Evolutionary conservation across 495 filamentous ascomycete genomes (phyloP), one percentile per base, ranked within the genome.

Genomic region (Xylaria nigripes): DNA sequence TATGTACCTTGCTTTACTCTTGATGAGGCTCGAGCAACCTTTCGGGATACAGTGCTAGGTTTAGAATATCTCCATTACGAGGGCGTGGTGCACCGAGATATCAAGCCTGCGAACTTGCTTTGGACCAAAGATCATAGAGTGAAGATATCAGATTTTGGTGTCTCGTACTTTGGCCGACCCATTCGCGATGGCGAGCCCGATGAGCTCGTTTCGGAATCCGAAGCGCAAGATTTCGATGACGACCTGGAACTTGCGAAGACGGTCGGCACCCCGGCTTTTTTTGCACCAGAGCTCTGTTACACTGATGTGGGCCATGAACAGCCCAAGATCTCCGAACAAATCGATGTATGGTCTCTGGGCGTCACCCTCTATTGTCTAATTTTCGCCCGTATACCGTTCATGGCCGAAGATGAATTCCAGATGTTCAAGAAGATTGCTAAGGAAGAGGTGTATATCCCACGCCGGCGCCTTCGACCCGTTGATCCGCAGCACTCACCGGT

Each of bases 61-160:
- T 70, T 99, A 23, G 94, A 97, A 63, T 97, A 96, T 65, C 78
- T 99, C 6, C 93, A 99, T 61, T 97, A 89, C 61, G 88, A 97
- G 70, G 90, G 90, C 27, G 92, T 99, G 41, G 90, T 97, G 41
- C 93, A 99, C 65, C 87, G 93, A 27, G 93, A 99, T 66, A 99
- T 99, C 72, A 99, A 99, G 68, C 93, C 93, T 0, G 90, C 92
- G n/a, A 99, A 99, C 67, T 77, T 99, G 5, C 76, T 99, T 7
- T 86, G 90, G 72, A 95, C 90, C 5, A 80, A 77, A 52, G 86
- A 90, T 59, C 81, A 90, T 61, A 82, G 86, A 12, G 87, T 95
- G 57, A 99, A 97, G 75, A 99, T 99, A 45, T 97, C 93, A n/a
- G 93, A 99, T 65, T 99, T 99, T 72, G 93, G 93, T 25, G 93